phyloP scores from a whole-genome alignment of 129 eudicot species.

The Centaurea solstitialis region DNA sequence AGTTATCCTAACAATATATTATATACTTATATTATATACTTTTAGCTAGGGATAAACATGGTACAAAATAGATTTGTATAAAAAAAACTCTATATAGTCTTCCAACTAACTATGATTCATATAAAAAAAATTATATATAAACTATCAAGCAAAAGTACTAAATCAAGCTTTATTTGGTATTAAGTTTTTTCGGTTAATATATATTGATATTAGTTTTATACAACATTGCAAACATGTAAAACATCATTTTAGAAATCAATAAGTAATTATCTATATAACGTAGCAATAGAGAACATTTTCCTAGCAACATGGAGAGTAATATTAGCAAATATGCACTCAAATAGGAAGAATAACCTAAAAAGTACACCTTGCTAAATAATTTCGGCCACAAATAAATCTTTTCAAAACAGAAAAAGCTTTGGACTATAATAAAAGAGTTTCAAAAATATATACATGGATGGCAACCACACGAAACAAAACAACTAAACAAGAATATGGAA shows the following conservation, averaged over 20 bases:
- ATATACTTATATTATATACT: too few relatives aligned
- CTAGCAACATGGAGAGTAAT: neutral
- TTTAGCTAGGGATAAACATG: too few relatives aligned
- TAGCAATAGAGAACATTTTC: neutral
- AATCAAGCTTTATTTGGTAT: neutral
- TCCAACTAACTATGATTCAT: too few relatives aligned
- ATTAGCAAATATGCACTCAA: neutral
- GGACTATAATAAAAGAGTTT: neutral
- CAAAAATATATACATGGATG: constrained; percentile 2
- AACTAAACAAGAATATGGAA: neutral
- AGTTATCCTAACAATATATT: too few relatives aligned
- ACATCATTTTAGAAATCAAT: neutral
- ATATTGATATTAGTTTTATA: too few relatives aligned
- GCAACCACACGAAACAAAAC: constrained; percentile 9
- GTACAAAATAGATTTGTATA: too few relatives aligned
- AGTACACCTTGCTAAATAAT: neutral
- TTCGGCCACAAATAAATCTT: neutral
- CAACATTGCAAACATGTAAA: neutral
- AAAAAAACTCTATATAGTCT: too few relatives aligned
- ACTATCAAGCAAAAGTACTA: neutral
- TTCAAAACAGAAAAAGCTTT: neutral
- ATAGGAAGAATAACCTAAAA: neutral
- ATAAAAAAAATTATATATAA: neutral
- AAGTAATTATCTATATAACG: neutral
- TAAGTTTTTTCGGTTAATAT: neutral